Base-by-base conservation (phyloP, 192 early-diverging fungal genomes). In the Mortierella antarctica region DNA sequence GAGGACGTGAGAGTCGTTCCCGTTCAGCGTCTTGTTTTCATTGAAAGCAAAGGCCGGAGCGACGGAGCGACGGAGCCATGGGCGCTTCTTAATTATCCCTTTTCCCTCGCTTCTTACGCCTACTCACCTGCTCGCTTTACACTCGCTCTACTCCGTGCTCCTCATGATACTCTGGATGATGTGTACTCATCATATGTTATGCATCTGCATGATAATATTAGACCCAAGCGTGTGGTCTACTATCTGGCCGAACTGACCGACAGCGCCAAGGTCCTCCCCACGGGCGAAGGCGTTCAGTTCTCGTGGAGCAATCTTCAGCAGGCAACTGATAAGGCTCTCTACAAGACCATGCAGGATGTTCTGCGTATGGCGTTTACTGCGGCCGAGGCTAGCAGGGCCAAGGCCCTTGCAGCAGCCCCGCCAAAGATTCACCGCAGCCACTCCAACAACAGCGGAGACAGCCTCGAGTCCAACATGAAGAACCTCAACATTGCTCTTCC, bases 281-380 rank as follows among this genome's bases (percentile, higher is more conserved):
- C 86, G 20, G 90, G 90, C 18, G 88, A 90, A 51, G 94, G 93
- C 14, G 67, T 95, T 31, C 88, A 94, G 82, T 85, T 92, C 50
- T 78, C 84, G 50, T 96, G 95, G 95, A 89, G 89, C 74, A 66
- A 86, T 21, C 76, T 92, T 9, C 86, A 91, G 41, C 82, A 84
- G 58, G 94, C 94, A 0, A 67, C 83, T 5, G 93, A 94, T 45
- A 94, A 91, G 68, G 86, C 82, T 1, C 72, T 89, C 44, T 95
- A 89, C 78, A 89, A 89, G 69, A 93, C 84, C 73, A 96, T 96
- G 94, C 93, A 96, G 82, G 89, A 95, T 62, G 89, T 94, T 9
- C 84, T 96, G 60, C 86, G 82, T n/a, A 82, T 89, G 64, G 91
- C 95, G 1, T 83, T 89, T 52, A 70, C 86, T 55, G 91, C 88